These are phyloP conservation scores for Trichocladium uniseriatum DNA, from an alignment of 495 filamentous ascomycete genomes.

Conservation along the genomic window DNA sequence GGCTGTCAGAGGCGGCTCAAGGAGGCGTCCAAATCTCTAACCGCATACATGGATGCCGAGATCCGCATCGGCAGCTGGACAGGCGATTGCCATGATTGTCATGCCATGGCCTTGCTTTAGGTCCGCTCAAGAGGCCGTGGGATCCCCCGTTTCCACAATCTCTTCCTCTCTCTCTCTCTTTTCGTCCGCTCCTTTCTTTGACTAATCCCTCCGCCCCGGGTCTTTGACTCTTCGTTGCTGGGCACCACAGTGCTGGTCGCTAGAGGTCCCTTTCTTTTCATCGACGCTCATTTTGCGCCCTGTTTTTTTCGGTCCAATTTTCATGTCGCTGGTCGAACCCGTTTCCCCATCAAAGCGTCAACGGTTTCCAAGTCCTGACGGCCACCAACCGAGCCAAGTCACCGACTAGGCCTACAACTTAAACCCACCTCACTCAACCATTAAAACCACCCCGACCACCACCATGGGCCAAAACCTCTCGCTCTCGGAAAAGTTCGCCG, in stretches of 20 bases:
- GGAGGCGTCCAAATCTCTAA: background rate
- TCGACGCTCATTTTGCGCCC: too few species aligned
- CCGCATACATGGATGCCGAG: background rate
- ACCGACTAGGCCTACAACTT: background rate
- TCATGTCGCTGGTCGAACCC: too few species aligned
- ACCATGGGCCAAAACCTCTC: slow-evolving; percentile 30
- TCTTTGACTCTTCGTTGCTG: background rate
- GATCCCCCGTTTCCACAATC: slow-evolving; percentile 1
- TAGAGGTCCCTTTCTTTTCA: too few species aligned
- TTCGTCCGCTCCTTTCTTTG: background rate
- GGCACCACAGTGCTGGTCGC: slow-evolving; percentile 14
- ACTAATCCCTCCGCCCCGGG: background rate
- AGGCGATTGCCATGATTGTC: too few species aligned
- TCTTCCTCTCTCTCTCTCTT: slow-evolving; percentile 1
- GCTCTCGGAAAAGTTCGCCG: slow-evolving; percentile 16
- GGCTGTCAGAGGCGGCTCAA: background rate
- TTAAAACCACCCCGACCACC: slow-evolving; percentile 2
- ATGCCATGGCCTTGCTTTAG: background rate
- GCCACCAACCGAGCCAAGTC: too few species aligned
- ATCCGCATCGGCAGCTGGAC: background rate
- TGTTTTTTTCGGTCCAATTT: too few species aligned
- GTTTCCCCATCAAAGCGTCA: too few species aligned
- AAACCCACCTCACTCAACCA: background rate
- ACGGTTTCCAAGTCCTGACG: too few species aligned
- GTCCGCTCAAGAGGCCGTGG: background rate